phyloP scores from a whole-genome alignment of 257 asterid species.

The Anisodus tanguticus region DNA sequence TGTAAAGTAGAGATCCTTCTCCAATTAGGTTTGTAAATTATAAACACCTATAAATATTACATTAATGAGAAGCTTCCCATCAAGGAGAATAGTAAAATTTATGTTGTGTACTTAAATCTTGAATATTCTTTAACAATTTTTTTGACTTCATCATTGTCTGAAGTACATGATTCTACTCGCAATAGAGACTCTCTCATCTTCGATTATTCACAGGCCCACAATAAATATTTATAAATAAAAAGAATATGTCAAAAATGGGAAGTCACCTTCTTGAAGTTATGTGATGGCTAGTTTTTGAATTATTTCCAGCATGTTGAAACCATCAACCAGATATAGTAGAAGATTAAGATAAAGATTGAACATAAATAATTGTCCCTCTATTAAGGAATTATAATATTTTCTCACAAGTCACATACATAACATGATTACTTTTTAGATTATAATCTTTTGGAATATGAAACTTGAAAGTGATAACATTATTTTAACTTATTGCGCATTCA shows the following conservation, averaged over 20 bases:
- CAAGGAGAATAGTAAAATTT: no score
- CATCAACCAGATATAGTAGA: no score
- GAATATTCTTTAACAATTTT: no score
- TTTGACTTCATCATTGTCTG: no score
- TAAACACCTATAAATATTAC: no score
- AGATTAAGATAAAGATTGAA: background rate
- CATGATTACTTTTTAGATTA: slow-evolving; percentile 20
- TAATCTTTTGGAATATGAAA: background rate
- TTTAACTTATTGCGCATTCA: background rate
- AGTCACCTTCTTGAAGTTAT: slow-evolving; percentile 15
- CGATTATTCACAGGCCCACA: background rate
- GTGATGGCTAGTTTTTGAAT: background rate
- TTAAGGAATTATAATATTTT: slow-evolving; percentile 16
- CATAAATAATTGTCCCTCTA: slow-evolving; percentile 1
- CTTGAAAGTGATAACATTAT: background rate
- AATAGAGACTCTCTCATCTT: background rate
- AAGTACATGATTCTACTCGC: background rate
- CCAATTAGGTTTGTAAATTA: no score
- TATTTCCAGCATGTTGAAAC: background rate
- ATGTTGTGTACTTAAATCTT: no score
- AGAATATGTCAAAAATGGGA: background rate
- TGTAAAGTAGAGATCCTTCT: no score
- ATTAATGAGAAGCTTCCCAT: no score
- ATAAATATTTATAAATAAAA: background rate
- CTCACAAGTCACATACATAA: background rate